Base-by-base conservation (phyloP, 306 rosid species). In the Urtica urens region DNA sequence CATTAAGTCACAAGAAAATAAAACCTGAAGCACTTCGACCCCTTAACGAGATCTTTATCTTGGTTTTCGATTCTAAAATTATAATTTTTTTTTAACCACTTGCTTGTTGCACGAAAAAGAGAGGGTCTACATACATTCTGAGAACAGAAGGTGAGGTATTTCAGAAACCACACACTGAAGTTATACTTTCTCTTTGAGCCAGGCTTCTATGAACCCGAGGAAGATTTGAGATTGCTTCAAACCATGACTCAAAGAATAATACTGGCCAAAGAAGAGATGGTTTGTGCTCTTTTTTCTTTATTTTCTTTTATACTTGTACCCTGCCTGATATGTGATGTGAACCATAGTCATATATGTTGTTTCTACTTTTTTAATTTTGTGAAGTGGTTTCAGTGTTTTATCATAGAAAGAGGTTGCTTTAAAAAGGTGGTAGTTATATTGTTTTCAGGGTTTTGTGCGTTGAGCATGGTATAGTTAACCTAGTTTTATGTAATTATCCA, bases 341-440 rank as follows among this genome's bases (percentile, higher is more conserved):
- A n/a, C n/a, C n/a, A n/a, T n/a, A n/a, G n/a, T n/a, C n/a, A n/a
- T n/a, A n/a, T n/a, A n/a, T n/a, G n/a, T n/a, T n/a, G n/a, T n/a
- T n/a, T 23, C 15, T 46, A 23, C 52, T 23, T 7, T 38, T 59
- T 43, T 31, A 13, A 15, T 42, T 37, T 28, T 42, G 40, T 53
- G 57, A 60, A 30, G 54, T 50, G 75, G 37, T 51, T 69, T 67
- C 56, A 39, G 55, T 58, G 51, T 49, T 45, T 53, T 26, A 60
- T 72, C 67, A 43, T 58, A 90, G 99, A 95, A 90, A 70, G 99
- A 90, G 63, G 82, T 90, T 47, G 78, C 41, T 78, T 58, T 90
- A 52, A 90, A 85, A 92, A 85, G 99, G 81, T 90, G 94, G 31
- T 90, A 94, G 99, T 85, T 90, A 38, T 85, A 95, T 66, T 81